A percentile compares a stretch with the other conserved stretches of the same genome.
phyloP scores from a whole-genome alignment of 805 yeast genomes.

The Candida palmyrensis region DNA sequence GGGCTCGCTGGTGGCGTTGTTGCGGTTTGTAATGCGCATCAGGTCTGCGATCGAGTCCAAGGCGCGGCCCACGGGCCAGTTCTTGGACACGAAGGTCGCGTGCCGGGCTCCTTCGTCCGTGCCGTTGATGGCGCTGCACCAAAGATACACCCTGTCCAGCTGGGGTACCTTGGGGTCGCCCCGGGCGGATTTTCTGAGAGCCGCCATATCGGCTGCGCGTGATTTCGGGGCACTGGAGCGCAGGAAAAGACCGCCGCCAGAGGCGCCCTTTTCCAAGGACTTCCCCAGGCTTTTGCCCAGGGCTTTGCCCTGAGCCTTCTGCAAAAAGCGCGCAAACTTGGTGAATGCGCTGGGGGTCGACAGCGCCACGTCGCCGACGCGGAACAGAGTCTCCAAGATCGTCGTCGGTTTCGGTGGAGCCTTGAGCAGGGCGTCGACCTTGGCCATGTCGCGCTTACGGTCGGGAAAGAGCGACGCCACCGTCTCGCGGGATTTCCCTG shows the following conservation, averaged over 20 bases:
- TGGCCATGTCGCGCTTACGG: slow-evolving; percentile 34
- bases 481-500: slow-evolving; percentile 22
- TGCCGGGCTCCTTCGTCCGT: slow-evolving; percentile 21
- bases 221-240: no score
- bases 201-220: slow-evolving; percentile 23
- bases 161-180: slow-evolving; percentile 45
- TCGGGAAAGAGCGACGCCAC: slow-evolving; percentile 50
- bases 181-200: slow-evolving; percentile 42
- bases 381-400: slow-evolving; percentile 16
- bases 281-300: slow-evolving; percentile 3
- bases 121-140: slow-evolving; percentile 39
- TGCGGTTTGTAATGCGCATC: slow-evolving; percentile 43
- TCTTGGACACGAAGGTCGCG: slow-evolving; percentile 44
- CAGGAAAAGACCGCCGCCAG: no score
- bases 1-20: slow-evolving; percentile 40
- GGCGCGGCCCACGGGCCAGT: slow-evolving; percentile 58
- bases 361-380: slow-evolving; percentile 23
- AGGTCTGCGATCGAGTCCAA: slow-evolving; percentile 48
- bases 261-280: slow-evolving; percentile 8
- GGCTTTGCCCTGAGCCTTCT: slow-evolving; percentile 10
- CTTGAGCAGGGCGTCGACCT: slow-evolving; percentile 23
- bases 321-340: slow-evolving; percentile 24
- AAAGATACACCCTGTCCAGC: slow-evolving; percentile 45
- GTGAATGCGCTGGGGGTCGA: slow-evolving; percentile 18
- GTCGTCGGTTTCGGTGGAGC: slow-evolving; percentile 17